phyloP scores from a whole-genome alignment of 2,329 filamentous ascomycete genomes.

The Colletotrichum trifolii region DNA sequence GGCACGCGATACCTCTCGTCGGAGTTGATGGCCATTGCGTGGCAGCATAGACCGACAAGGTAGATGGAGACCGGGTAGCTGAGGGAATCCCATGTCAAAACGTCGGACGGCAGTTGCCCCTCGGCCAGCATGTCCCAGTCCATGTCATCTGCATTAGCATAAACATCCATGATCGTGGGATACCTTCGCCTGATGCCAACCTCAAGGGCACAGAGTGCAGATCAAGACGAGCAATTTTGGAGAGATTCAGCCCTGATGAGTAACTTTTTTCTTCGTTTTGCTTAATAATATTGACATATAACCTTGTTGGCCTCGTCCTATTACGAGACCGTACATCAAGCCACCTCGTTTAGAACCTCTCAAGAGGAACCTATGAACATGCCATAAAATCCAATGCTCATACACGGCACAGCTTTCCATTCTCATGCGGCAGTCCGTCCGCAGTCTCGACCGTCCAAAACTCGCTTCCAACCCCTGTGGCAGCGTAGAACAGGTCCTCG shows the following conservation, averaged over 20 bases:
- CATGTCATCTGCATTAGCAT: too few species aligned
- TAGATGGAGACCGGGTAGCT: conserved; percentile 5
- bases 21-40: background rate
- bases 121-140: too few species aligned
- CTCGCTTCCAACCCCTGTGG: conserved; percentile 44
- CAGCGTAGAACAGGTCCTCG: conserved; percentile 43
- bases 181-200: too few species aligned
- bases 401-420: conserved; percentile 12
- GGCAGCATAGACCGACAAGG: background rate
- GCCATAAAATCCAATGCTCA: background rate
- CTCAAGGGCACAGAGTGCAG: background rate
- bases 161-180: too few species aligned
- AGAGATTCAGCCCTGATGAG: background rate
- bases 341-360: background rate
- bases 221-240: background rate
- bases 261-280: background rate
- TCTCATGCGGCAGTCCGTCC: conserved; percentile 24
- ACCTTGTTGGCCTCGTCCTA: too few species aligned
- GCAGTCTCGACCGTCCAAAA: conserved; percentile 36
- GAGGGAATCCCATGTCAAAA: background rate
- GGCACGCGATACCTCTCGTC: background rate
- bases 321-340: too few species aligned
- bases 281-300: background rate
- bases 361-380: background rate
- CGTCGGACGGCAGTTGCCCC: too few species aligned